phyloP scores from a whole-genome alignment of 2,329 filamentous ascomycete species.

The Verticillium nubilum region DNA sequence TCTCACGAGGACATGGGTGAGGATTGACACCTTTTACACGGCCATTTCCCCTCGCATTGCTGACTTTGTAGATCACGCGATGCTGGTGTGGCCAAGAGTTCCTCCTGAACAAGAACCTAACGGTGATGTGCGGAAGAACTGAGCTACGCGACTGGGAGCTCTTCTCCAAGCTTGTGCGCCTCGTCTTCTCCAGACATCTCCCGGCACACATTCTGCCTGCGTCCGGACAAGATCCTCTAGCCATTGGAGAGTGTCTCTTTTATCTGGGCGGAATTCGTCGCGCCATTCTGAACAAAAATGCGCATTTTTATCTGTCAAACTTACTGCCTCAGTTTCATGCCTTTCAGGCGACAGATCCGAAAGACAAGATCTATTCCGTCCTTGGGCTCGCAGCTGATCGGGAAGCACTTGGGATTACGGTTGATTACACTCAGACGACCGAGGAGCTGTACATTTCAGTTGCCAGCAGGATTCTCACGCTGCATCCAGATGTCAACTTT shows the following conservation, averaged over 20 bases:
- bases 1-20: background rate
- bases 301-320: background rate
- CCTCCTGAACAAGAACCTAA: background rate
- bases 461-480: background rate
- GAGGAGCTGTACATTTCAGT: background rate
- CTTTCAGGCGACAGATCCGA: background rate
- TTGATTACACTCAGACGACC: background rate
- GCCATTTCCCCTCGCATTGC: too few species aligned
- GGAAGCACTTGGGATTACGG: background rate
- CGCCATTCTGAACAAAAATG: background rate
- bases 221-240: background rate
- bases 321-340: background rate
- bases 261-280: background rate
- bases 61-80: background rate
- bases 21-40: background rate
- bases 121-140: background rate
- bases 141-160: background rate
- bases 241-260: background rate
- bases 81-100: background rate
- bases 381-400: background rate
- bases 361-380: background rate
- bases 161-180: background rate
- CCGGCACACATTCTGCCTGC: background rate
- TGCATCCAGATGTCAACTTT: background rate
- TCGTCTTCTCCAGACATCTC: background rate